These are phyloP conservation scores for Xylaria acuta DNA, from an alignment of 495 filamentous ascomycete genomes.

Conservation along the genomic window DNA sequence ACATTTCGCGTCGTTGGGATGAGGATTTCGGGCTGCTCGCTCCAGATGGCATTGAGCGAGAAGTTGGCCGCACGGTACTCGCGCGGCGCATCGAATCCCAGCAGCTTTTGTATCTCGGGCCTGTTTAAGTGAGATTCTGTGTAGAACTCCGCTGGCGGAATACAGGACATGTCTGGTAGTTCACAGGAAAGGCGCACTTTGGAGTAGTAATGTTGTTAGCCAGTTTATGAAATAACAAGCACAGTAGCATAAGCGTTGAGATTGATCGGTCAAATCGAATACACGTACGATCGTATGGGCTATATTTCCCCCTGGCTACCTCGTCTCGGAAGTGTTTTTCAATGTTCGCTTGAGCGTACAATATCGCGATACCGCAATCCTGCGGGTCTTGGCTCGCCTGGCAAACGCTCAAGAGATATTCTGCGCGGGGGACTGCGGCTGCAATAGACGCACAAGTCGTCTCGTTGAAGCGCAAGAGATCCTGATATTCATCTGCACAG, in stretches of 20 bases:
- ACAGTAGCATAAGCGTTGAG: background rate
- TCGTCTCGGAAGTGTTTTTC: background rate
- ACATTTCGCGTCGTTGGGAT: slow-evolving; percentile 15
- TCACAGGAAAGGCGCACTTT: slow-evolving; percentile 14
- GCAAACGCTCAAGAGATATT: background rate
- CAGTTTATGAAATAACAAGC: background rate
- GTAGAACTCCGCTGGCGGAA: slow-evolving; percentile 9
- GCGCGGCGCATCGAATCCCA: slow-evolving; percentile 4
- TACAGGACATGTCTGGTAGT: slow-evolving; percentile 8
- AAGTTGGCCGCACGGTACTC: slow-evolving; percentile 17
- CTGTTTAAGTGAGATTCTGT: background rate
- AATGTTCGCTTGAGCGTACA: slow-evolving; percentile 3
- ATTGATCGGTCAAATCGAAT: background rate
- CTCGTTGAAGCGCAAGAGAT: slow-evolving; percentile 16
- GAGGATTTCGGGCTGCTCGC: slow-evolving; percentile 14
- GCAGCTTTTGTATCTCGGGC: slow-evolving; percentile 18
- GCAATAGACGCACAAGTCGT: slow-evolving; percentile 2
- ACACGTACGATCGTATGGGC: slow-evolving; percentile 8
- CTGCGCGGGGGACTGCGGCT: background rate
- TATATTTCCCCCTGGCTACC: slow-evolving; percentile 1
- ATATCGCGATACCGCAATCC: background rate
- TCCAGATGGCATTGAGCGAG: slow-evolving; percentile 12
- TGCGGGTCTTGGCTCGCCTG: background rate
- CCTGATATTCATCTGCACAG: slow-evolving; percentile 5
- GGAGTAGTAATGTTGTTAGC: background rate